phyloP scores from a whole-genome alignment of 106 monocot genomes.

The Narthecium ossifragum region DNA sequence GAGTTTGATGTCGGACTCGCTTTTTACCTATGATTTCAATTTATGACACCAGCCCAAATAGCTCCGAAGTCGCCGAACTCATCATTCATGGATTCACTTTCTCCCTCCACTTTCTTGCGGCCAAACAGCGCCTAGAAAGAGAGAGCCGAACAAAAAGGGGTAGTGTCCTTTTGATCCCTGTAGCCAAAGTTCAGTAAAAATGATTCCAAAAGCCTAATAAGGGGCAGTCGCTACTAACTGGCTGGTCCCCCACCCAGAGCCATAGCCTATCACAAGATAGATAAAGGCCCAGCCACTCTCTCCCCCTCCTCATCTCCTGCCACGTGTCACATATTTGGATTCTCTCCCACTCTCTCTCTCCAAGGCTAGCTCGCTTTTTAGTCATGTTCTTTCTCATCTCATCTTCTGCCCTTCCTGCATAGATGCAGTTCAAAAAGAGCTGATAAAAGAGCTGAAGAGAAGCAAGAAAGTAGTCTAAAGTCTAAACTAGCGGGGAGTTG shows the following conservation, averaged over 20 bases:
- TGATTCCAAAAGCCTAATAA: background rate
- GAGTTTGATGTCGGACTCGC: too few relatives aligned
- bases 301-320: background rate
- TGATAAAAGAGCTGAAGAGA: background rate
- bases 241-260: background rate
- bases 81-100: too few relatives aligned
- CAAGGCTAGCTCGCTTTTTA: background rate
- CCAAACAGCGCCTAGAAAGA: background rate
- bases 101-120: too few relatives aligned
- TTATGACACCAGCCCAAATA: too few relatives aligned
- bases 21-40: too few relatives aligned
- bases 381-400: background rate
- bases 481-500: background rate
- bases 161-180: background rate
- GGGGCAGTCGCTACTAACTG: background rate
- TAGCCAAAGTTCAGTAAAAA: background rate
- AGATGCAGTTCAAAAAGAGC: background rate
- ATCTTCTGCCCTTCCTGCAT: background rate
- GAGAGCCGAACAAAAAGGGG: background rate
- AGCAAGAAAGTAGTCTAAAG: background rate
- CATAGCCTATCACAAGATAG: slow-evolving; percentile 17
- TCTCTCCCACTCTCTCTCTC: background rate
- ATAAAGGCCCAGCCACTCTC: background rate
- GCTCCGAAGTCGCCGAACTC: too few relatives aligned
- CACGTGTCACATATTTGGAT: slow-evolving; percentile 10